phyloP scores from a whole-genome alignment of 2,329 filamentous ascomycete species.

The Rhynchosporium secalis region DNA sequence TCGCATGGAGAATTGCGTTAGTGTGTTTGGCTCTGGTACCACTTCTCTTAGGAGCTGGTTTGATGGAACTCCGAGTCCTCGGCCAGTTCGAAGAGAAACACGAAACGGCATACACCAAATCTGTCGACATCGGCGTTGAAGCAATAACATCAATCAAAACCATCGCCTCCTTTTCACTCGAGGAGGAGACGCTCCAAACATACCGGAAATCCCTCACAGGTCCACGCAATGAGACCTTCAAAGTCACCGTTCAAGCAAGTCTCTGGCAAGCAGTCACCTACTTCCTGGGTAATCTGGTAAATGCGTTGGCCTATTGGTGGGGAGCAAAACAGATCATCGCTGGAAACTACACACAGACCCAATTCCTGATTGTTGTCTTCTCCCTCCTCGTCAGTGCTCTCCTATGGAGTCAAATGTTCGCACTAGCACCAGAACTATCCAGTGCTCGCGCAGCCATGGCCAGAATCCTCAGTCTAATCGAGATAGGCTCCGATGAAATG shows the following conservation, averaged over 20 bases:
- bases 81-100: constrained; percentile 63
- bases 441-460: constrained; percentile 62
- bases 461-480: constrained; percentile 54
- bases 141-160: constrained; percentile 67
- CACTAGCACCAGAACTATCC: constrained; percentile 70
- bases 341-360: constrained; percentile 61
- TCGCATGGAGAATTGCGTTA: constrained; percentile 74
- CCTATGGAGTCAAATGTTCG: constrained; percentile 73
- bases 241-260: constrained; percentile 41
- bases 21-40: constrained; percentile 46
- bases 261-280: constrained; percentile 61
- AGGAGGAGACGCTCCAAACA: constrained; percentile 53
- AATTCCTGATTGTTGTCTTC: constrained; percentile 73
- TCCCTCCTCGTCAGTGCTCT: constrained; percentile 71
- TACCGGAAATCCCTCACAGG: constrained; percentile 55
- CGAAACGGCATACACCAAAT: constrained; percentile 62
- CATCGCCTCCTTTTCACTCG: constrained; percentile 55
- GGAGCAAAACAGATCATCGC: constrained; percentile 68
- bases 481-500: constrained; percentile 42
- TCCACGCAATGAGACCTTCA: constrained; percentile 55
- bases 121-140: constrained; percentile 59
- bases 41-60: constrained; percentile 59
- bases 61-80: constrained; percentile 59
- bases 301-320: constrained; percentile 80
- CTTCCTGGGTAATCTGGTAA: constrained; percentile 64